Evolutionary conservation across 2,329 filamentous ascomycete species (phyloP).

Genomic region (Cercospora sesami): DNA sequence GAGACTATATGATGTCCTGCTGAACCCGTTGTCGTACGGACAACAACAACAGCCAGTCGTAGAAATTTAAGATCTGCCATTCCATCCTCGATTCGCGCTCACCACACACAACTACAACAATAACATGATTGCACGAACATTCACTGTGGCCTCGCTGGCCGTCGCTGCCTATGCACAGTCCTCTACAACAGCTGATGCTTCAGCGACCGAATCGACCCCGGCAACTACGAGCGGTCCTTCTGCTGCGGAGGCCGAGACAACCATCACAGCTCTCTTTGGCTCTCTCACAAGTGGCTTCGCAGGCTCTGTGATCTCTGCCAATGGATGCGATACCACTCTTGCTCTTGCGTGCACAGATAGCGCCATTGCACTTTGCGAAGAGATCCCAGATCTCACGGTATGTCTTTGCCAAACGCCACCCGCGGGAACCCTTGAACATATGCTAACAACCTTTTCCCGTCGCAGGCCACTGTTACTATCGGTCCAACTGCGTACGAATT

Average conservation of each 20-base stretch:
- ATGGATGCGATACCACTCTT: conserved; percentile 21
- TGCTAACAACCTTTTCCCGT: background rate
- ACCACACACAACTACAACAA: conserved; percentile 3
- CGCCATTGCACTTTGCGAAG: background rate
- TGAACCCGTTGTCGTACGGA: background rate
- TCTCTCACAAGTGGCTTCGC: conserved; percentile 12
- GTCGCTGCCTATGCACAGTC: conserved; percentile 8
- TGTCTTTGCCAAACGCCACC: background rate
- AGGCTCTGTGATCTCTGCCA: conserved; percentile 19
- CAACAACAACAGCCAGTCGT: background rate
- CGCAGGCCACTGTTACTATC: conserved; percentile 10
- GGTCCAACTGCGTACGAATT: conserved; percentile 15
- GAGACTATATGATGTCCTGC: background rate
- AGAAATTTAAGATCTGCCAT: background rate
- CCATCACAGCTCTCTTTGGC: conserved; percentile 15
- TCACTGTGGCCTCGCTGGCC: conserved; percentile 10
- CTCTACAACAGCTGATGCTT: background rate
- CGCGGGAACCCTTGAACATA: background rate
- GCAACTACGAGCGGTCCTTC: conserved; percentile 9
- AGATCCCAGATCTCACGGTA: conserved; percentile 10
- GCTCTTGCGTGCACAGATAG: conserved; percentile 19
- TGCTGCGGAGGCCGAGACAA: conserved; percentile 3
- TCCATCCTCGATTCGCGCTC: background rate
- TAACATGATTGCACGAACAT: conserved; percentile 12
- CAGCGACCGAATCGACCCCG: background rate